phyloP scores from a whole-genome alignment of 2,329 filamentous ascomycete species.

The Colletotrichum musae region DNA sequence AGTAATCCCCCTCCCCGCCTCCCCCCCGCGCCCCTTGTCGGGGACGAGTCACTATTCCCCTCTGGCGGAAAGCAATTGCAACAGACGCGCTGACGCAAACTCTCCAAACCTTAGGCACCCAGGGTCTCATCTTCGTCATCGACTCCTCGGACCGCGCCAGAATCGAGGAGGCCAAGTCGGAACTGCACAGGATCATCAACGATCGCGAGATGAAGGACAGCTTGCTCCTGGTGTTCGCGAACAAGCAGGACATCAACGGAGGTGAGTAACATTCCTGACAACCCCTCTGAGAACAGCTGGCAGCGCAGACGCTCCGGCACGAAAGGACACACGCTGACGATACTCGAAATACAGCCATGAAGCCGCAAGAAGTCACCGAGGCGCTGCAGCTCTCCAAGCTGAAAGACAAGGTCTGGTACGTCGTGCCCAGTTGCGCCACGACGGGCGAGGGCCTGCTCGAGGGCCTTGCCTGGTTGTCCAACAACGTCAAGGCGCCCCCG shows the following conservation, averaged over 20 bases:
- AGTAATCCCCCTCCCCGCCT: conserved; percentile 44
- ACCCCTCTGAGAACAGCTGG: too few species aligned
- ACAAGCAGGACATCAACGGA: conserved; percentile 96
- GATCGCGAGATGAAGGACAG: conserved; percentile 98
- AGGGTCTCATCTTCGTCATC: conserved; percentile 98
- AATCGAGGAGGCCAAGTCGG: conserved; percentile 92
- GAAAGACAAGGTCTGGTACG: conserved; percentile 89
- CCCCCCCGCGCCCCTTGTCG: background rate
- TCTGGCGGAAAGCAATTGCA: too few species aligned
- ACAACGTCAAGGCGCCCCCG: conserved; percentile 81
- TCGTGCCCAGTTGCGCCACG: conserved; percentile 86
- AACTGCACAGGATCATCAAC: conserved; percentile 97
- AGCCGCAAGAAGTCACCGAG: conserved; percentile 84
- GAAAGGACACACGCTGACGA: conserved; percentile 13
- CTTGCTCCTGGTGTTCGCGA: conserved; percentile 94
- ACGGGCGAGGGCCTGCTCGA: conserved; percentile 86
- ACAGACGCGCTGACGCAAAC: conserved; percentile 13
- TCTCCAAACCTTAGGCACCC: conserved; percentile 76
- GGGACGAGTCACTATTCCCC: background rate
- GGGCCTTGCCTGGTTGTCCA: conserved; percentile 86
- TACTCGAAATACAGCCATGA: conserved; percentile 73
- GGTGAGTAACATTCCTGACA: conserved; percentile 61
- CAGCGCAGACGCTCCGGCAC: background rate
- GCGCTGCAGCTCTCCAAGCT: conserved; percentile 82
- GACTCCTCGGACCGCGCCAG: conserved; percentile 93